phyloP scores from a whole-genome alignment of 2,329 filamentous ascomycete species.

The Madurella mycetomatis region DNA sequence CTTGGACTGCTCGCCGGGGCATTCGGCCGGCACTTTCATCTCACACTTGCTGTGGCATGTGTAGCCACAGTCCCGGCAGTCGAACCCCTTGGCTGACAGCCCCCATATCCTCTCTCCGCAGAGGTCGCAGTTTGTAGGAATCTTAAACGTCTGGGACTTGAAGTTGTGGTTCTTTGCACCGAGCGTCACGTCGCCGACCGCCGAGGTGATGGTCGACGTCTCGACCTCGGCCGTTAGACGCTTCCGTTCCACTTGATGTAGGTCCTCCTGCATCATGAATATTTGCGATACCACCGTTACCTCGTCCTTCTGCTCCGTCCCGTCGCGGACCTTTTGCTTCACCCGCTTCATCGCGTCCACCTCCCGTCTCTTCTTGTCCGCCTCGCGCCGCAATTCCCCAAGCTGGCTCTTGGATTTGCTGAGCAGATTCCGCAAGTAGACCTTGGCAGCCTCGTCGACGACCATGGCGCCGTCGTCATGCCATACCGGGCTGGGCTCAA shows the following conservation, averaged over 20 bases:
- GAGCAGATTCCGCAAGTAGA: slow-evolving; percentile 87
- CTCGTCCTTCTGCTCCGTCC: slow-evolving; percentile 84
- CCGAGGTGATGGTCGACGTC: slow-evolving; percentile 84
- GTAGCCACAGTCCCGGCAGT: slow-evolving; percentile 94
- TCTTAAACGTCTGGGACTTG: slow-evolving; percentile 98
- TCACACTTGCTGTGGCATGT: slow-evolving; percentile 98
- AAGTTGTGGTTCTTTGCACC: slow-evolving; percentile 96
- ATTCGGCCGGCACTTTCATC: slow-evolving; percentile 96
- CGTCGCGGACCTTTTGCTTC: slow-evolving; percentile 73
- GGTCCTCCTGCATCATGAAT: slow-evolving; percentile 76
- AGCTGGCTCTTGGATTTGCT: slow-evolving; percentile 84
- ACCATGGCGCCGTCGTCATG: slow-evolving; percentile 87
- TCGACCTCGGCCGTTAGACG: slow-evolving; percentile 88
- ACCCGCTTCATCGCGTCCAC: slow-evolving; percentile 71
- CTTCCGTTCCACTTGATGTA: slow-evolving; percentile 80
- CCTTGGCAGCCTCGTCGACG: slow-evolving; percentile 78
- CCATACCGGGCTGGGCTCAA: slow-evolving; percentile 96
- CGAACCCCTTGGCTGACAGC: slow-evolving; percentile 90
- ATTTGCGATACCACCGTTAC: slow-evolving; percentile 78
- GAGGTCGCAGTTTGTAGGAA: slow-evolving; percentile 95
- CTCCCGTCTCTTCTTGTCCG: slow-evolving; percentile 80
- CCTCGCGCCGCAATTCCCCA: slow-evolving; percentile 73
- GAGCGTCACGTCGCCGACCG: slow-evolving; percentile 86
- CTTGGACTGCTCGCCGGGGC: slow-evolving; percentile 88
- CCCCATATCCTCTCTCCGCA: slow-evolving; percentile 98